A percentile compares a stretch with the other conserved stretches of the same genome.
Conservation (phyloP, 2,329 filamentous ascomycete genomes). For the Cladosporium sphaerospermum region DNA sequence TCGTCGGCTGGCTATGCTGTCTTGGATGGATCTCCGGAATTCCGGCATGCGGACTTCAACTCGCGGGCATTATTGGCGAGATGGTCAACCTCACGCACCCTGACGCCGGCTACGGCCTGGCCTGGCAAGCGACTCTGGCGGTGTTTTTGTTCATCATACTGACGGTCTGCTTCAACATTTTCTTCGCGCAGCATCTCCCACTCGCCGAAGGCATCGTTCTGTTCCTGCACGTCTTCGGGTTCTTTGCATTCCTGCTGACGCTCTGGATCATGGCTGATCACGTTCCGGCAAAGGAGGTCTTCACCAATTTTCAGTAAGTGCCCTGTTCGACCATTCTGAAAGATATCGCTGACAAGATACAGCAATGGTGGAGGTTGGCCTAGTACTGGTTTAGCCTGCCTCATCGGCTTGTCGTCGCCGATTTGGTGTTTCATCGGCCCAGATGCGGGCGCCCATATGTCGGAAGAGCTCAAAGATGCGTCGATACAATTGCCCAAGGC, state of each 20-base stretch:
- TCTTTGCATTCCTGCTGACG: conserved; percentile 38
- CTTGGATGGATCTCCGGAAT: conserved; percentile 30
- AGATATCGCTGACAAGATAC: background rate
- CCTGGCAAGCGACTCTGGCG: conserved; percentile 27
- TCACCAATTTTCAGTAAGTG: conserved; percentile 35
- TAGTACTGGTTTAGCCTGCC: conserved; percentile 34
- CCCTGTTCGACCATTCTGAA: conserved; percentile 18
- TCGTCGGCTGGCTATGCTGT: conserved; percentile 38
- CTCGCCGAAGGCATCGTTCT: conserved; percentile 31
- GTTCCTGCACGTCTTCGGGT: conserved; percentile 38
- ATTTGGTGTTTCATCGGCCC: conserved; percentile 32
- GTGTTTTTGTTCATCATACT: conserved; percentile 32
- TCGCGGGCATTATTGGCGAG: conserved; percentile 26
- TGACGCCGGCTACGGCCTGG: conserved; percentile 20
- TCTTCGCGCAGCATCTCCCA: conserved; percentile 29
- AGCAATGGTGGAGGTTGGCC: conserved; percentile 35
- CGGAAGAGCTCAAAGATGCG: conserved; percentile 33
- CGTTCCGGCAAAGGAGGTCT: conserved; percentile 26
- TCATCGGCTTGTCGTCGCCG: conserved; percentile 38
- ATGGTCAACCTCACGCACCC: conserved; percentile 27
- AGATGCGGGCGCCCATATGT: conserved; percentile 36
- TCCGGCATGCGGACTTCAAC: conserved; percentile 25
- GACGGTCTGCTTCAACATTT: conserved; percentile 32
- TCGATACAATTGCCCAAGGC: conserved; percentile 38
- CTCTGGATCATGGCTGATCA: conserved; percentile 31